Percentiles rank a stretch among this genome's conserved stretches.
Evolutionary conservation across 2,329 filamentous ascomycete genomes (phyloP).

Genomic region (Exophiala dermatitidis): DNA sequence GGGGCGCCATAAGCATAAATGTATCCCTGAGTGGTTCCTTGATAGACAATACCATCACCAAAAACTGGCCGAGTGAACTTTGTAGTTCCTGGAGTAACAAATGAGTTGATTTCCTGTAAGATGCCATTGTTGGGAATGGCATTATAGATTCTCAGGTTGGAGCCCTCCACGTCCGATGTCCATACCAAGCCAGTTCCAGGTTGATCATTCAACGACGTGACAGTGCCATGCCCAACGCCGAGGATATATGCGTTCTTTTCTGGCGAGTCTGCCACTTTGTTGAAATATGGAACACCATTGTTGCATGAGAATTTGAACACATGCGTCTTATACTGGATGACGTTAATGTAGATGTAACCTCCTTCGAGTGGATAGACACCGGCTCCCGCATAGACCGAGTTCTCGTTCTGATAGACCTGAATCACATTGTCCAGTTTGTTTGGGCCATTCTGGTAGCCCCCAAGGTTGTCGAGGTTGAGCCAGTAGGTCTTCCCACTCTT

Average conservation of each 20-base stretch:
- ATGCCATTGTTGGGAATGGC: conserved; percentile 27
- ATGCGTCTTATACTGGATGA: conserved; percentile 29
- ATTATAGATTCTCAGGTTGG: conserved; percentile 27
- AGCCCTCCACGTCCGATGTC: conserved; percentile 30
- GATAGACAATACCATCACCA: conserved; percentile 27
- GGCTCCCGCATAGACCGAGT: conserved; percentile 34
- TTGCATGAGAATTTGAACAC: conserved; percentile 33
- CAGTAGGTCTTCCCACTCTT: conserved; percentile 45
- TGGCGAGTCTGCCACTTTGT: conserved; percentile 29
- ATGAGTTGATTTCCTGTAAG: conserved; percentile 27
- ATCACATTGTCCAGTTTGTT: conserved; percentile 34
- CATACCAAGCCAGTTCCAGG: conserved; percentile 27
- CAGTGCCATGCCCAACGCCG: conserved; percentile 31
- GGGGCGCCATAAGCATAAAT: conserved; percentile 33
- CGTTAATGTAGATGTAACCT: conserved; percentile 39
- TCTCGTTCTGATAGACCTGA: conserved; percentile 33
- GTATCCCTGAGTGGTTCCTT: conserved; percentile 23
- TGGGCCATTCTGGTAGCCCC: conserved; percentile 37
- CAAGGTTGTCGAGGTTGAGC: conserved; percentile 38
- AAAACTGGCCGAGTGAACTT: conserved; percentile 29
- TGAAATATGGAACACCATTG: conserved; percentile 31
- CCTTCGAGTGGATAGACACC: conserved; percentile 40
- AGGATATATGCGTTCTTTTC: conserved; percentile 31
- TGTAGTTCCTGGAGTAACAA: conserved; percentile 26
- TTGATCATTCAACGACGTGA: conserved; percentile 27